A percentile compares a stretch with the other conserved stretches of the same genome.
Evolutionary conservation across 164 flowering plant genomes (phyloP).

Genomic region (Euptelea pleiosperma): DNA sequence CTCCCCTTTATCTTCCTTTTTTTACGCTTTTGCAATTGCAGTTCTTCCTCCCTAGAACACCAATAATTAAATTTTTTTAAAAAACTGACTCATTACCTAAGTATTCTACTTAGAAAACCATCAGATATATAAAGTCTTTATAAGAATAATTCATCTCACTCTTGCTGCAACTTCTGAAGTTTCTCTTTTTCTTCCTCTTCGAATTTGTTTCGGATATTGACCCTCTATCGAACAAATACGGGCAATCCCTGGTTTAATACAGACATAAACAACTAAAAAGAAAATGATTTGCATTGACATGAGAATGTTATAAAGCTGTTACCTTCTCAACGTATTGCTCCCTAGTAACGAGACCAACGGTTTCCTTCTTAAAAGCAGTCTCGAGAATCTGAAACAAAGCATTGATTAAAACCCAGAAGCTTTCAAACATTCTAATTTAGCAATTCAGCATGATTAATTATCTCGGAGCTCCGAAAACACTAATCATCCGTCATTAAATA

Average conservation of each 20-base stretch:
- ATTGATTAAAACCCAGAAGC: constrained; percentile 4
- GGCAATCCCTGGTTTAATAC: background rate
- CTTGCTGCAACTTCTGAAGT: constrained; percentile 88
- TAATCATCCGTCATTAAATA: background rate
- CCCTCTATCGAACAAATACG: constrained; percentile 49
- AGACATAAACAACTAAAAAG: background rate
- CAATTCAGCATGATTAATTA: no score
- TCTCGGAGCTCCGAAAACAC: no score
- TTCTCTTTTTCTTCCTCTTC: constrained; percentile 99
- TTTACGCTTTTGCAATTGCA: constrained; percentile 76
- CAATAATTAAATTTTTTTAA: no score
- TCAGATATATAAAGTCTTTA: background rate
- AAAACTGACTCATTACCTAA: no score
- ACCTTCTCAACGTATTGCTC: constrained; percentile 99
- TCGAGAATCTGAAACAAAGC: constrained; percentile 65
- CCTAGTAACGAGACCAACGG: constrained; percentile 97
- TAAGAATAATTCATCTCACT: constrained; percentile 46
- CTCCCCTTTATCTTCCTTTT: constrained; percentile 78
- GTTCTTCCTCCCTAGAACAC: constrained; percentile 70
- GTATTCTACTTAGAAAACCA: no score
- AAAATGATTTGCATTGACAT: background rate
- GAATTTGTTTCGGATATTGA: constrained; percentile 74
- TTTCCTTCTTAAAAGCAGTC: constrained; percentile 98
- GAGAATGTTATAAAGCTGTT: background rate
- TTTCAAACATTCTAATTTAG: background rate